These are phyloP conservation scores for Oryza nivara DNA, from an alignment of 176 grass and related monocot genomes.

Conservation along the genomic window DNA sequence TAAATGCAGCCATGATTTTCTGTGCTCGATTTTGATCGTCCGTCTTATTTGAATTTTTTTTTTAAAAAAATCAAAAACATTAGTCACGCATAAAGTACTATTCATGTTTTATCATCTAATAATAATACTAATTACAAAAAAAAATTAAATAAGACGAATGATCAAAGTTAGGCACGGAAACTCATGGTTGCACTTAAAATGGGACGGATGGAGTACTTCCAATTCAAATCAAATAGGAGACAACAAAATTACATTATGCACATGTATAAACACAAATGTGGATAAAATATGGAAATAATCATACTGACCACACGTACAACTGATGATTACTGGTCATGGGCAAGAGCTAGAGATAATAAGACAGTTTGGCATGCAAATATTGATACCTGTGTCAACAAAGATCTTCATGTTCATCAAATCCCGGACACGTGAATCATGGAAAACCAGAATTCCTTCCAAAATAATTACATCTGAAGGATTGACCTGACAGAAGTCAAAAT, in stretches of 20 bases:
- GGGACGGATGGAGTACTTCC: not conserved
- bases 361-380: conserved; percentile 9
- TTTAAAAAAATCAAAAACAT: too few species aligned
- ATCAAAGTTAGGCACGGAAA: too few species aligned
- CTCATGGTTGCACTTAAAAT: too few species aligned
- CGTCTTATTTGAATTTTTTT: too few species aligned
- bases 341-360: not conserved
- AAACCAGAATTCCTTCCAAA: conserved; percentile 95
- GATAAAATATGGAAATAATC: not conserved
- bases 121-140: too few species aligned
- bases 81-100: too few species aligned
- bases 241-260: conserved; percentile 22
- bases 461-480: conserved; percentile 98
- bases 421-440: conserved; percentile 89
- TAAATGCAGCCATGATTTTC: too few species aligned
- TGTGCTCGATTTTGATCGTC: too few species aligned
- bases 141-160: too few species aligned
- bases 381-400: conserved; percentile 94
- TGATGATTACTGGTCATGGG: conserved; percentile 20
- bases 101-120: too few species aligned
- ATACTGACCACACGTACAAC: not conserved
- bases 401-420: conserved; percentile 99
- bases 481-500: conserved; percentile 56
- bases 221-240: conserved; percentile 13
- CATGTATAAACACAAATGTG: conserved; percentile 3